Conservation (phyloP, 495 filamentous ascomycete genomes). For the Aspergillus coremiiformis region DNA sequence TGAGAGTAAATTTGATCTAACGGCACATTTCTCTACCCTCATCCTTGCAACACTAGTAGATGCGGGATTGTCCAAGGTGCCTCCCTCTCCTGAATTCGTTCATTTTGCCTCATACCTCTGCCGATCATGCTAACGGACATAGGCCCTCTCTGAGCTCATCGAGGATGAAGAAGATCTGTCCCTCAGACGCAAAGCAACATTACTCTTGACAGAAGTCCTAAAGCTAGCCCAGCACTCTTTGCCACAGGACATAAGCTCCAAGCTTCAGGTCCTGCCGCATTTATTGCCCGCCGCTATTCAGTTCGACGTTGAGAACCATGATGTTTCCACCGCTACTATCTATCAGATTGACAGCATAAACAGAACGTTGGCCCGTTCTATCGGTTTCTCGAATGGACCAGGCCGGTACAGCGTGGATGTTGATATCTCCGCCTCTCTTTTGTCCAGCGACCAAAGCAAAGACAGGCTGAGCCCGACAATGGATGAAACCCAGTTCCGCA, state of each 20-base stretch:
- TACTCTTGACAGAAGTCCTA: slow-evolving; percentile 83
- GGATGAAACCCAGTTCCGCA: slow-evolving; percentile 83
- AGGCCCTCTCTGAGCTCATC: slow-evolving; percentile 56
- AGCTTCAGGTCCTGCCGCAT: slow-evolving; percentile 77
- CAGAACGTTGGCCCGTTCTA: slow-evolving; percentile 80
- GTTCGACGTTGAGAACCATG: slow-evolving; percentile 63
- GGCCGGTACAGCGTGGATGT: slow-evolving; percentile 41
- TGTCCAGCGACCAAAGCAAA: slow-evolving; percentile 58
- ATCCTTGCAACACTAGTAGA: slow-evolving; percentile 79
- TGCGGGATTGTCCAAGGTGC: slow-evolving; percentile 67
- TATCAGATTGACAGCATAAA: slow-evolving; percentile 98
- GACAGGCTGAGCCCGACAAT: slow-evolving; percentile 63
- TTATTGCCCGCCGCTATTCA: slow-evolving; percentile 68
- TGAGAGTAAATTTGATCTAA: slow-evolving; percentile 66
- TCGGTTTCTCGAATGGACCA: slow-evolving; percentile 30
- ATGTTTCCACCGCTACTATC: slow-evolving; percentile 74
- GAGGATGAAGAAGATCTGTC: slow-evolving; percentile 66
- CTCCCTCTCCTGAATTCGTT: slow-evolving; percentile 7
- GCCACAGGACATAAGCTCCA: slow-evolving; percentile 66
- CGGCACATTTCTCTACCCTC: slow-evolving; percentile 90
- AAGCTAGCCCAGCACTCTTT: slow-evolving; percentile 81
- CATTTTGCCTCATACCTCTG: neutral
- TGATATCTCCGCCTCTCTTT: slow-evolving; percentile 34
- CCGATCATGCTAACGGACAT: slow-evolving; percentile 10
- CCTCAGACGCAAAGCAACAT: slow-evolving; percentile 78